These are phyloP conservation scores for Verticillium nubilum DNA, from an alignment of 2,329 filamentous ascomycete species.

Conservation along the genomic window DNA sequence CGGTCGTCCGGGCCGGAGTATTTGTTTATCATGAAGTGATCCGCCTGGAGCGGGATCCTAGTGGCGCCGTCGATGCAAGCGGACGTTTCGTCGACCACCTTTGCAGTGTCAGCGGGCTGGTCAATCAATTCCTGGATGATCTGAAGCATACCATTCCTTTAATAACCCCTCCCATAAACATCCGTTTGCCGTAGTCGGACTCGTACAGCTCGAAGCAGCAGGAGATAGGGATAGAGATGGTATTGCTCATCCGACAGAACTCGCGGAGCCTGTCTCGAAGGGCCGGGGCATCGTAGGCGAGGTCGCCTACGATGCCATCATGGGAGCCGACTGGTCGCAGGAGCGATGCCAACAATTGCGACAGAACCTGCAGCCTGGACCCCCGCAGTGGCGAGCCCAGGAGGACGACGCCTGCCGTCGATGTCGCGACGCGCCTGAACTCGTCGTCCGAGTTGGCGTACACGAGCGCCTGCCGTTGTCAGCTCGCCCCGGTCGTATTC, in stretches of 20 bases:
- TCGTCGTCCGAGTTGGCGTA: conserved; percentile 8
- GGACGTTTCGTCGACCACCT: no score
- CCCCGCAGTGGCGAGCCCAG: conserved; percentile 13
- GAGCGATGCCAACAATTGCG: conserved; percentile 3
- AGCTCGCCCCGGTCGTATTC: not conserved
- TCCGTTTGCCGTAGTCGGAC: conserved; percentile 11
- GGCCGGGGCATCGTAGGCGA: conserved; percentile 9
- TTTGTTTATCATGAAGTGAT: conserved; percentile 2
- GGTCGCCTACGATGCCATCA: conserved; percentile 9
- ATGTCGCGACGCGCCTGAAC: conserved; percentile 2
- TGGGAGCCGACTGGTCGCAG: conserved; percentile 11
- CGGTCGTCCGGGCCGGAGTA: conserved; percentile 2
- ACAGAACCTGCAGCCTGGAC: conserved; percentile 5
- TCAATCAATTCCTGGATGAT: not conserved
- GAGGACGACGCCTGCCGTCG: conserved; percentile 9
- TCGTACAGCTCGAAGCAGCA: conserved; percentile 14
- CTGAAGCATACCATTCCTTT: conserved; percentile 10
- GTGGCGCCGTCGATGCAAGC: no score
- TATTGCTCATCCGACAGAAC: conserved; percentile 11
- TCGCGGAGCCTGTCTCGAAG: conserved; percentile 12
- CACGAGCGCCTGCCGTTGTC: conserved; percentile 6
- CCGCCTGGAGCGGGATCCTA: not conserved
- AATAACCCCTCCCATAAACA: not conserved
- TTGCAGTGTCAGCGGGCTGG: no score
- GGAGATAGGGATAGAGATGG: conserved; percentile 4